Percentiles rank a stretch among this genome's conserved stretches.
phyloP scores from a whole-genome alignment of 176 grass and related monocot species.

The Cocos nucifera region DNA sequence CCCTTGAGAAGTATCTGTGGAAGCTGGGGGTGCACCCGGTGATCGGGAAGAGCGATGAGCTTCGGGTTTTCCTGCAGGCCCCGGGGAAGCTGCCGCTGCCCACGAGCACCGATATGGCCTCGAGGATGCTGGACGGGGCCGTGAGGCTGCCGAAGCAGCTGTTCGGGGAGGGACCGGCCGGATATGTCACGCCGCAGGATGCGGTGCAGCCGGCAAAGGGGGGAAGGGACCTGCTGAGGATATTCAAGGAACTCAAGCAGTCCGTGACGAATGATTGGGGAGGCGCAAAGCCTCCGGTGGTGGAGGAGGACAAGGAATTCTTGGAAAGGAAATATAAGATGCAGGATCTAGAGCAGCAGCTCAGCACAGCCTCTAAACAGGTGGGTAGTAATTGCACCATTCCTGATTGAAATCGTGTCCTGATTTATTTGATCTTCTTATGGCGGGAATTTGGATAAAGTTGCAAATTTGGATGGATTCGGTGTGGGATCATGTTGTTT shows the following conservation, averaged over 20 bases:
- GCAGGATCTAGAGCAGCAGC: slow-evolving; percentile 72
- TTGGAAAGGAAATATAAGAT: slow-evolving; percentile 65
- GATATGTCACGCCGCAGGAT: slow-evolving; percentile 42
- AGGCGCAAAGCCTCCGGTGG: slow-evolving; percentile 51
- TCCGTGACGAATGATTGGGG: slow-evolving; percentile 69
- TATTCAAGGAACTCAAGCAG: slow-evolving; percentile 96
- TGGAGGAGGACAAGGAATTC: slow-evolving; percentile 94
- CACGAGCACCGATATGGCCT: slow-evolving; percentile 67
- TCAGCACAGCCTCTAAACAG: slow-evolving; percentile 70
- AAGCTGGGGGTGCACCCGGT: slow-evolving; percentile 69
- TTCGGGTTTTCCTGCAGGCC: slow-evolving; percentile 72
- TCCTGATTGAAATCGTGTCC: background rate
- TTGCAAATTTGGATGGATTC: no score
- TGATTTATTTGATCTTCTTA: no score
- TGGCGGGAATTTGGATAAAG: no score
- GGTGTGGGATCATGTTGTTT: no score
- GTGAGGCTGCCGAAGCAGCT: slow-evolving; percentile 70
- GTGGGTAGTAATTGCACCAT: slow-evolving; percentile 15
- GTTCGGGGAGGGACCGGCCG: slow-evolving; percentile 38
- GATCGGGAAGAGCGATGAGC: slow-evolving; percentile 71
- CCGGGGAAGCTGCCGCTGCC: slow-evolving; percentile 84
- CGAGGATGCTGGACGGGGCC: slow-evolving; percentile 77
- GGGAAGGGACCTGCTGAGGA: slow-evolving; percentile 75
- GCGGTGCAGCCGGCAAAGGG: slow-evolving; percentile 96
- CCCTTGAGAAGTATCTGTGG: slow-evolving; percentile 77